Conservation (phyloP, 768 basidiomycete species). For the Mycena maculata region DNA sequence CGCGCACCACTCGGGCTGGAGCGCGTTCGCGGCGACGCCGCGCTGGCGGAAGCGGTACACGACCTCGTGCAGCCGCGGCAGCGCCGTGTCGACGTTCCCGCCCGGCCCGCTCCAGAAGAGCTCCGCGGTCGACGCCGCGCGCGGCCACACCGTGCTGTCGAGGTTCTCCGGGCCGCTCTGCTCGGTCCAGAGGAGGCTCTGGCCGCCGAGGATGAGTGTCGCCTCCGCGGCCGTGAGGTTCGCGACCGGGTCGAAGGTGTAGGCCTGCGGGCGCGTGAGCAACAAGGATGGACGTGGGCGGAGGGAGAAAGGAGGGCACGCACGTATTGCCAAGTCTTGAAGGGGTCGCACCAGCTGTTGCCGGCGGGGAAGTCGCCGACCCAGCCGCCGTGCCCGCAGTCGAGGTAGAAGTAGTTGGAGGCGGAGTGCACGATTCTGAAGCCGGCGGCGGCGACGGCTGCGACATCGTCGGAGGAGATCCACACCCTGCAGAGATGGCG, state of each 20-base stretch:
- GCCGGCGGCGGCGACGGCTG: conserved; percentile 51
- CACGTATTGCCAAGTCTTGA: conserved; percentile 64
- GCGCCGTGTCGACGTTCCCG: conserved; percentile 30
- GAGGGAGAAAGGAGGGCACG: conserved; percentile 32
- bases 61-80: conserved; percentile 62
- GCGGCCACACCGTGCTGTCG: conserved; percentile 63
- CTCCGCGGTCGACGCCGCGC: conserved; percentile 63
- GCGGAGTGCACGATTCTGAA: conserved; percentile 60
- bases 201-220: conserved; percentile 39
- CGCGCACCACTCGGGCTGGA: conserved; percentile 72
- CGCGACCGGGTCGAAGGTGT: conserved; percentile 62
- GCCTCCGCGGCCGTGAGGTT: conserved; percentile 49
- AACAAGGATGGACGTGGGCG: neutral
- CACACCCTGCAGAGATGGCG: conserved; percentile 51
- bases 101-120: conserved; percentile 64
- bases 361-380: conserved; percentile 48
- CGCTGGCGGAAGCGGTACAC: conserved; percentile 60
- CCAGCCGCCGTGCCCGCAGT: conserved; percentile 63
- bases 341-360: conserved; percentile 62
- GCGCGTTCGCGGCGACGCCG: conserved; percentile 57
- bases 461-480: conserved; percentile 57
- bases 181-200: conserved; percentile 65
- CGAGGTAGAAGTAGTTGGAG: conserved; percentile 68
- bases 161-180: conserved; percentile 59
- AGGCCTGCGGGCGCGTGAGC: conserved; percentile 44